Conservation (phyloP, 768 basidiomycete genomes). For the Trametopsis cervina region DNA sequence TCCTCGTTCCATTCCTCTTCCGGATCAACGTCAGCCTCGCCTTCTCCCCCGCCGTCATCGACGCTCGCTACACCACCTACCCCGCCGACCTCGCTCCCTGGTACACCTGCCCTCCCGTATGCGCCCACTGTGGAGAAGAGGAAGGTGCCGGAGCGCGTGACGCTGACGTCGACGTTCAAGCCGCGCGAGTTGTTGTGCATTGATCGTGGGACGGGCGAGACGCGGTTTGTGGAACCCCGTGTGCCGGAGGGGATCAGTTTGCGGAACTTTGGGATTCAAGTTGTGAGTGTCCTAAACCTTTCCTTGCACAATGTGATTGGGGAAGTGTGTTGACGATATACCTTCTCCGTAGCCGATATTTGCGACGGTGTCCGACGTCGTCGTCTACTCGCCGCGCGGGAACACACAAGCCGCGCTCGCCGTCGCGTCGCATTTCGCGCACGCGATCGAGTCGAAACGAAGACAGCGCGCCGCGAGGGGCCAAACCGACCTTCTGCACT, state of each 20-base stretch:
- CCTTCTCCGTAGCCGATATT: slow-evolving; percentile 62
- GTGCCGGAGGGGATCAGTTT: slow-evolving; percentile 80
- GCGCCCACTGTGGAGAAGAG: background rate
- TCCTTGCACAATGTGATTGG: slow-evolving; percentile 2
- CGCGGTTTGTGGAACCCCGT: slow-evolving; percentile 62
- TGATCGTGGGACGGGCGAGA: slow-evolving; percentile 24
- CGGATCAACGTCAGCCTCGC: slow-evolving; percentile 1
- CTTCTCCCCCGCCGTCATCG: slow-evolving; percentile 9
- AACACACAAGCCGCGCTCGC: slow-evolving; percentile 43
- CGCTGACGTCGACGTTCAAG: slow-evolving; percentile 23
- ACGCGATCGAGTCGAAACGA: slow-evolving; percentile 54
- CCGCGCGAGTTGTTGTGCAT: slow-evolving; percentile 30
- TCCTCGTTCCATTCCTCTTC: slow-evolving; percentile 7
- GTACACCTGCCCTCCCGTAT: background rate
- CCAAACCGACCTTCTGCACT: slow-evolving; percentile 35
- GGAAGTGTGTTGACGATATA: slow-evolving; percentile 3
- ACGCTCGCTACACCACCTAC: slow-evolving; percentile 16
- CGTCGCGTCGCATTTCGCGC: slow-evolving; percentile 59
- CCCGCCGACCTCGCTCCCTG: slow-evolving; percentile 10
- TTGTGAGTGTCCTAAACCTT: slow-evolving; percentile 43
- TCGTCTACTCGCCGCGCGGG: slow-evolving; percentile 78
- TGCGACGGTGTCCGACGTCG: slow-evolving; percentile 82
- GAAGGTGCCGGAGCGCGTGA: slow-evolving; percentile 3
- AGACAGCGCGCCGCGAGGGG: slow-evolving; percentile 31
- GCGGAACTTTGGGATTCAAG: slow-evolving; percentile 86